phyloP scores from a whole-genome alignment of 306 rosid genomes.

The Dalbergia cultrata region DNA sequence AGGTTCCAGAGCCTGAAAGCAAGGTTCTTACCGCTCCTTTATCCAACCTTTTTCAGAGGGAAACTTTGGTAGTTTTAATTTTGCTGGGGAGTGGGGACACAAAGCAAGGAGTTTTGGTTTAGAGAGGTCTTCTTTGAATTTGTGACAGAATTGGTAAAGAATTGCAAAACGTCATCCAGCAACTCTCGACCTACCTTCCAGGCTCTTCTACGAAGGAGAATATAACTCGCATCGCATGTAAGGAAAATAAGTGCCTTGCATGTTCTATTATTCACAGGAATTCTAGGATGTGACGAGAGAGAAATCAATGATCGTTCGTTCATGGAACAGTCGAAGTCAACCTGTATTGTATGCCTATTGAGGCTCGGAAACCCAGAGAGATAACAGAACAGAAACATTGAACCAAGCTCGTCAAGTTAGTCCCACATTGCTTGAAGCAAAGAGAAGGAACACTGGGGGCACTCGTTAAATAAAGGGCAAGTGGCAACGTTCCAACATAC shows the following conservation, averaged over 20 bases:
- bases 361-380: background rate
- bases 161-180: conserved; percentile 63
- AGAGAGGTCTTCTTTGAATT: conserved; percentile 3
- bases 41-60: too few relatives aligned
- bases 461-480: background rate
- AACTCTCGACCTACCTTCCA: conserved; percentile 59
- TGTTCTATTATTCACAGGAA: conserved; percentile 63
- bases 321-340: too few relatives aligned
- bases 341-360: too few relatives aligned
- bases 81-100: too few relatives aligned
- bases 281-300: conserved; percentile 66
- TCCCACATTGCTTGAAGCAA: conserved; percentile 2
- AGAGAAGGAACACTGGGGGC: background rate
- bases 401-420: background rate
- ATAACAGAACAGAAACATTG: background rate
- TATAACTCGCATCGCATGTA: conserved; percentile 47
- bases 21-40: too few relatives aligned
- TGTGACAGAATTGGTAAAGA: conserved; percentile 58
- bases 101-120: too few relatives aligned
- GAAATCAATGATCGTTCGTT: conserved; percentile 68
- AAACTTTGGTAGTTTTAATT: too few relatives aligned
- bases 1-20: too few relatives aligned
- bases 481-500: background rate
- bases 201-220: background rate
- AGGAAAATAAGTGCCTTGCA: conserved; percentile 45